Conservation (phyloP, 2,329 filamentous ascomycete species). For the Berkeleyomyces rouxiae region DNA sequence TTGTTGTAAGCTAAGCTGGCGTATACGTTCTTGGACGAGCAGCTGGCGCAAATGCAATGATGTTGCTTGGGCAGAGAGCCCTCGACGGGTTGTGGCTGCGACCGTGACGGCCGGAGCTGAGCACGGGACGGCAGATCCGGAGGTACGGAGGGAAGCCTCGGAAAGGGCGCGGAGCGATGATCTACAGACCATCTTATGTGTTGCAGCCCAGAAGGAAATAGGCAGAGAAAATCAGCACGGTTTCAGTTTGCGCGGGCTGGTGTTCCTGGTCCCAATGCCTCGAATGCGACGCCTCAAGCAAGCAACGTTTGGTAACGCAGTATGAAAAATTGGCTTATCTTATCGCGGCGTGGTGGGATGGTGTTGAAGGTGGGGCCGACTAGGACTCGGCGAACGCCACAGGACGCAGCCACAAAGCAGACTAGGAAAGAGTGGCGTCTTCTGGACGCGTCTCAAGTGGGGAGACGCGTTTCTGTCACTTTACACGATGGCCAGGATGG, state of each 20-base stretch:
- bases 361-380: slow-evolving; percentile 8
- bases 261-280: neutral
- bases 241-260: neutral
- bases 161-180: slow-evolving; percentile 10
- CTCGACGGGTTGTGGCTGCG: neutral
- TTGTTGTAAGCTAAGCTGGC: slow-evolving; percentile 1
- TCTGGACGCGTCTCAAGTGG: neutral
- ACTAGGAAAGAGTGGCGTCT: neutral
- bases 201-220: neutral
- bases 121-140: neutral
- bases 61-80: neutral
- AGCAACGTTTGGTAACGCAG: neutral
- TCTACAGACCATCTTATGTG: neutral
- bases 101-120: neutral
- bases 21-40: slow-evolving; percentile 8
- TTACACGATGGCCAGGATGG: slow-evolving; percentile 6
- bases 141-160: slow-evolving; percentile 6
- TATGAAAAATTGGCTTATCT: slow-evolving; percentile 13
- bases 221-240: neutral
- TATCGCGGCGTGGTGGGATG: slow-evolving; percentile 12
- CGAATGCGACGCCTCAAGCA: neutral
- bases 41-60: neutral
- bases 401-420: neutral
- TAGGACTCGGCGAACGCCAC: neutral
- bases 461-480: slow-evolving; percentile 2